Conservation (phyloP, 352 stramenopile genomes). For the Phytophthora quininea region DNA sequence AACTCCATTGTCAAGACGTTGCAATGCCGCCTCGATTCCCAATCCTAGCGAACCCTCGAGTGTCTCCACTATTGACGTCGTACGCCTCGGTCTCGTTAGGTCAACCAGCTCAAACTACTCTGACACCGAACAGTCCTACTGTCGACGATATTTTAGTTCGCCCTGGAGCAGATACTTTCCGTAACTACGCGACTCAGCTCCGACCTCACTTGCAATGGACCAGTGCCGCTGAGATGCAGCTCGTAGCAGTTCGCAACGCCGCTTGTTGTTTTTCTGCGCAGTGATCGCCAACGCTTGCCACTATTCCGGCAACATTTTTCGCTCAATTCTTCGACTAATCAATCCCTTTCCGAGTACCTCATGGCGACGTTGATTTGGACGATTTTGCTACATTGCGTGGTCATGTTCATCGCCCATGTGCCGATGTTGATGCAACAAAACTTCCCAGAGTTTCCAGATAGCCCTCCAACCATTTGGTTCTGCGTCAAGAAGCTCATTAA, state of each 20-base stretch:
- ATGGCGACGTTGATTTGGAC: constrained; percentile 21
- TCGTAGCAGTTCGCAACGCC: constrained; percentile 25
- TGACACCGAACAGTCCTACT: constrained; percentile 7
- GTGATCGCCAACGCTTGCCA: constrained; percentile 20
- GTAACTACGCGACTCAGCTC: constrained; percentile 22
- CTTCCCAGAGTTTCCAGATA: background rate
- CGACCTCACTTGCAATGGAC: constrained; percentile 23
- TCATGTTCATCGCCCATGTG: background rate
- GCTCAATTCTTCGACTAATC: constrained; percentile 16
- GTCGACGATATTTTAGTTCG: constrained; percentile 2
- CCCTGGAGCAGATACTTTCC: constrained; percentile 6
- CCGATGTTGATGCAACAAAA: background rate
- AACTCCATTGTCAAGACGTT: background rate
- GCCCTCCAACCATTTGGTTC: background rate
- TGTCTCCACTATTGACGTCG: constrained; percentile 7
- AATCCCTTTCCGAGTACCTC: constrained; percentile 25
- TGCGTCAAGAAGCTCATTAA: background rate
- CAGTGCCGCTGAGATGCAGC: constrained; percentile 21
- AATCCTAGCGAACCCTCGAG: constrained; percentile 14
- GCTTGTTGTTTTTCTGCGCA: constrained; percentile 17
- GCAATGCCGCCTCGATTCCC: constrained; percentile 5
- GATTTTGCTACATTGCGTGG: background rate
- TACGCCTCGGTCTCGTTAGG: constrained; percentile 5
- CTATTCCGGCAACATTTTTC: constrained; percentile 30
- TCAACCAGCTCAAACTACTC: background rate